Percentiles rank a stretch among this genome's conserved stretches.
Evolutionary conservation across 164 flowering plant species (phyloP).

Genomic region (Dillenia suffruticosa): DNA sequence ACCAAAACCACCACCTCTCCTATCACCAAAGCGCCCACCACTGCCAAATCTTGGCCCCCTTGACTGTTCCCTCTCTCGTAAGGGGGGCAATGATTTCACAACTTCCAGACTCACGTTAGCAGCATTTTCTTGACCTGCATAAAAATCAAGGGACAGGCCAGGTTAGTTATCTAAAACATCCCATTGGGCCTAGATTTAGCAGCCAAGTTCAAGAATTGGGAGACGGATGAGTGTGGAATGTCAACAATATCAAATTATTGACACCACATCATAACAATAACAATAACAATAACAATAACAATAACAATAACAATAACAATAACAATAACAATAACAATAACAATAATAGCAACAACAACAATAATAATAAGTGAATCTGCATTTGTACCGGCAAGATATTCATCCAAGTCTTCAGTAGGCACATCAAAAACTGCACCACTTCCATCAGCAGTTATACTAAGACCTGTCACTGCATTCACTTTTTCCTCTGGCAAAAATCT

Average conservation of each 20-base stretch:
- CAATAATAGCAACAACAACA: neutral
- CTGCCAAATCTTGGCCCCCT: constrained; percentile 57
- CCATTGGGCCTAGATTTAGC: neutral
- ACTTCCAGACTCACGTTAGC: constrained; percentile 65
- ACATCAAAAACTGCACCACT: constrained; percentile 93
- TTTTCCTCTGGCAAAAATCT: constrained; percentile 88
- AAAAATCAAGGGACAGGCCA: neutral
- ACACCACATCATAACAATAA: too few species aligned
- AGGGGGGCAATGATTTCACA: constrained; percentile 48
- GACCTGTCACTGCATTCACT: constrained; percentile 66
- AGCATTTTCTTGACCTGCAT: constrained; percentile 74
- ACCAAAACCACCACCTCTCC: constrained; percentile 32
- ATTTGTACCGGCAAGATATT: constrained; percentile 57
- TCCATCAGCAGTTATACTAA: constrained; percentile 81
- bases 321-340: neutral
- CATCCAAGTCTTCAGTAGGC: constrained; percentile 56
- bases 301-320: too few species aligned
- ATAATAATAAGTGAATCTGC: neutral
- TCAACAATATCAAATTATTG: too few species aligned
- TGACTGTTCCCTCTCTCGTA: constrained; percentile 58
- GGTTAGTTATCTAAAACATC: neutral
- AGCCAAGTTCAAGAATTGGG: neutral
- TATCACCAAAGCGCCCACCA: constrained; percentile 21
- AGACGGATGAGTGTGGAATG: too few species aligned
- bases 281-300: neutral